Conservation (phyloP, 331 rosid genomes). For the Quercus tomentella region DNA sequence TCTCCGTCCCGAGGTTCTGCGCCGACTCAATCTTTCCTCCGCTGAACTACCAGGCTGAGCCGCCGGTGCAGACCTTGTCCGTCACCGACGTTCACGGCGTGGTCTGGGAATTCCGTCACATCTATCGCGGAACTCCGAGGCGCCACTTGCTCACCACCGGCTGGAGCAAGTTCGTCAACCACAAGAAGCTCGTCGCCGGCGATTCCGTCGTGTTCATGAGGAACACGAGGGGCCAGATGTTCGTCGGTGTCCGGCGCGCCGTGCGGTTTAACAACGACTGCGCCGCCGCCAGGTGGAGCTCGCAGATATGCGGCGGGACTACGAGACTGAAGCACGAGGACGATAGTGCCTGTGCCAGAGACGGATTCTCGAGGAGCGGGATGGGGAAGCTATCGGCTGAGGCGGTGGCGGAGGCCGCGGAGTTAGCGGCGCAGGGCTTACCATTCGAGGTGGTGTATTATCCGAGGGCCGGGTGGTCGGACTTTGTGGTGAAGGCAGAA, state of each 20-base stretch:
- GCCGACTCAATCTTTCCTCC: constrained; percentile 71
- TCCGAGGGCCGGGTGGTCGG: constrained; percentile 61
- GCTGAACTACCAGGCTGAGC: constrained; percentile 46
- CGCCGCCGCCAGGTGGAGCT: constrained; percentile 10
- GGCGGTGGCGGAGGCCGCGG: constrained; percentile 48
- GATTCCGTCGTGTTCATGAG: constrained; percentile 69
- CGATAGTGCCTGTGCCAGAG: constrained; percentile 3
- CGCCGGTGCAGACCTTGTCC: constrained; percentile 56
- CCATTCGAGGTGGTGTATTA: constrained; percentile 68
- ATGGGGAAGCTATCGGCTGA: constrained; percentile 33
- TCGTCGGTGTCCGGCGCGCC: constrained; percentile 60
- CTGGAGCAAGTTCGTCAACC: constrained; percentile 79
- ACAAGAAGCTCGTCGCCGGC: constrained; percentile 67
- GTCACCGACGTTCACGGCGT: constrained; percentile 60
- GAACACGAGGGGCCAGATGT: constrained; percentile 30
- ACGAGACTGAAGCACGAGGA: constrained; percentile 14
- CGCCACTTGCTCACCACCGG: constrained; percentile 87
- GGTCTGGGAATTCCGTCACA: constrained; percentile 68
- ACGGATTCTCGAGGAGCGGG: constrained; percentile 39
- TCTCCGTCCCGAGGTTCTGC: constrained; percentile 72
- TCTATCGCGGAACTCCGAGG: constrained; percentile 75
- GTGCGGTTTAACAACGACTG: constrained; percentile 8
- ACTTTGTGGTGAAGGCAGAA: constrained; percentile 63
- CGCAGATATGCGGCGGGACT: constrained; percentile 21
- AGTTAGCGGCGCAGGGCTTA: constrained; percentile 43